Conservation (phyloP, 1,284 basidiomycete genomes). For the Trametes polyzona region DNA sequence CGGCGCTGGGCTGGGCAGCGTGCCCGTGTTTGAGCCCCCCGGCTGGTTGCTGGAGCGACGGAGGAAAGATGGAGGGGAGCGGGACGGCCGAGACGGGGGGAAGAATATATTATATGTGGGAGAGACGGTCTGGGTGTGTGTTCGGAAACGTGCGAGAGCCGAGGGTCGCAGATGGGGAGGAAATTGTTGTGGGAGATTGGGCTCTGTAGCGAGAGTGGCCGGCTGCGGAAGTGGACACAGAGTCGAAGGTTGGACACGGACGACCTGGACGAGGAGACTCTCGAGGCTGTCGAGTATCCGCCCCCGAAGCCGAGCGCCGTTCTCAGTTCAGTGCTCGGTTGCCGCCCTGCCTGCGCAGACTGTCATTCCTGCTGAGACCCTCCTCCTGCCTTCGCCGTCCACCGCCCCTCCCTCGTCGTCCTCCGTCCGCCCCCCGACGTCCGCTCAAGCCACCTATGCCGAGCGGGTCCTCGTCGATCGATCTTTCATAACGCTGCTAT, state of each 20-base stretch:
- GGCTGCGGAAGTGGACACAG: too few relatives aligned
- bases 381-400: neutral
- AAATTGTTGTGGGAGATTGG: neutral
- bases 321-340: neutral
- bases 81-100: neutral
- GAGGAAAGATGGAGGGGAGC: neutral
- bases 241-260: too few relatives aligned
- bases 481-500: conserved; percentile 16
- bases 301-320: too few relatives aligned
- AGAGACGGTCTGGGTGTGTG: neutral
- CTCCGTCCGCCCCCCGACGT: conserved; percentile 4
- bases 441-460: conserved; percentile 4
- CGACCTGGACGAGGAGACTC: too few relatives aligned
- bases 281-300: neutral
- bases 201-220: neutral
- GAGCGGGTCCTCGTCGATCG: conserved; percentile 15
- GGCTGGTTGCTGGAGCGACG: neutral
- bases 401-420: conserved; percentile 2
- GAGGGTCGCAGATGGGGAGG: neutral
- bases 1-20: too few relatives aligned
- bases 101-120: neutral
- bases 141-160: conserved; percentile 1
- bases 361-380: conserved; percentile 1
- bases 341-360: neutral
- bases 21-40: too few relatives aligned